A percentile compares a stretch with the other conserved stretches of the same genome.
These are phyloP conservation scores for Solanum chiquidenum DNA, from an alignment of 257 asterid species.

Conservation along the genomic window DNA sequence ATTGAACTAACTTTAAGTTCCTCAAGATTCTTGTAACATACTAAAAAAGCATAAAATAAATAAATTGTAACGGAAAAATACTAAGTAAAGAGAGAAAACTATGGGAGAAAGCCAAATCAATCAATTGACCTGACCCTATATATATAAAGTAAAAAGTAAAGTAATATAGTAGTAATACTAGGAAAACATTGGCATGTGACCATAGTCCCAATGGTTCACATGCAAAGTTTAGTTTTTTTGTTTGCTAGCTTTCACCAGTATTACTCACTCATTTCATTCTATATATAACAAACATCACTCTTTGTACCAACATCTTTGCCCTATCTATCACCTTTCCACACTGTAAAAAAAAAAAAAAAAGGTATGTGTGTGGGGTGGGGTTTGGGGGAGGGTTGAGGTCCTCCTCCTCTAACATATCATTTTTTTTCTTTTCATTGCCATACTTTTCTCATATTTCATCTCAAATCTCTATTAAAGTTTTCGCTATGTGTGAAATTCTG, in stretches of 20 bases:
- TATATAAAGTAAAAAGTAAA: no score
- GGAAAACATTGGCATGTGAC: neutral
- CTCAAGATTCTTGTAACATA: no score
- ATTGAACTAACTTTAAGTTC: no score
- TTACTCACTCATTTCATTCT: neutral
- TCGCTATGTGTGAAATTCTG: neutral
- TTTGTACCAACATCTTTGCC: neutral
- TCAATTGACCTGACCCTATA: no score
- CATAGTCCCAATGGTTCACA: slow-evolving; percentile 36
- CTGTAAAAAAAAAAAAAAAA: neutral
- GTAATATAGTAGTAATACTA: neutral
- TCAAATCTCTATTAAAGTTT: no score
- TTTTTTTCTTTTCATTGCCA: neutral
- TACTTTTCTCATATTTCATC: neutral
- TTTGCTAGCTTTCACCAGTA: neutral
- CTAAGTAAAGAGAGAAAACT: no score
- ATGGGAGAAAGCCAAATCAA: no score
- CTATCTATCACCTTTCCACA: neutral
- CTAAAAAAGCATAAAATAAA: no score
- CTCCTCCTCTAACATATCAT: neutral
- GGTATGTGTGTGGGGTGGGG: neutral
- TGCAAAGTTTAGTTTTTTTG: slow-evolving; percentile 31
- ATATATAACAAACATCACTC: neutral
- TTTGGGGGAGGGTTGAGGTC: neutral
- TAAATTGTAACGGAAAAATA: no score